Evolutionary conservation across 805 yeast species (phyloP).

Genomic region (Kodamaea neixiangensis): DNA sequence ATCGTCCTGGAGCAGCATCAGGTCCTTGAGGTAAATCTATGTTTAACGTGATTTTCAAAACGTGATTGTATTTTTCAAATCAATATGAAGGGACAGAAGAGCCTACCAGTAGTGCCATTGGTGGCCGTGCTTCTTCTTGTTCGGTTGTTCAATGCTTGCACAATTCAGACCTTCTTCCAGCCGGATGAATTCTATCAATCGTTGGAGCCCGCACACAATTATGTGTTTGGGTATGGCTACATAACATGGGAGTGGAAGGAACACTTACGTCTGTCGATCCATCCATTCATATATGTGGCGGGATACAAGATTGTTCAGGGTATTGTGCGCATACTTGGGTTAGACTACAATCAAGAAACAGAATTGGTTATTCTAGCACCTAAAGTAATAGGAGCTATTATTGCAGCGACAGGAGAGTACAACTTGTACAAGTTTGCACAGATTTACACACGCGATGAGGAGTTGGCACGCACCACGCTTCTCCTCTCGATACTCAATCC

Average conservation of each 20-base stretch:
- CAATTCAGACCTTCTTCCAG: conserved; percentile 79
- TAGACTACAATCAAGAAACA: conserved; percentile 3
- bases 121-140: conserved; percentile 24
- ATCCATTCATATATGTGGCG: conserved; percentile 69
- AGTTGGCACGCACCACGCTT: conserved; percentile 45
- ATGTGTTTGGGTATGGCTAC: conserved; percentile 77
- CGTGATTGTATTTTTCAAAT: not conserved
- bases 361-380: conserved; percentile 53
- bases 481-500: conserved; percentile 59
- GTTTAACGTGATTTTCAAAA: not conserved
- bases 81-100: not conserved
- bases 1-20: not conserved
- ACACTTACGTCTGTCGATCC: conserved; percentile 73
- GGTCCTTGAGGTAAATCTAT: too few relatives aligned
- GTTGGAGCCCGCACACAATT: conserved; percentile 84
- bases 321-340: not conserved
- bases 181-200: conserved; percentile 96
- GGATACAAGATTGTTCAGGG: conserved; percentile 37
- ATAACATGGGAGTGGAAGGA: conserved; percentile 93
- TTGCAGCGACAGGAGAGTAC: conserved; percentile 75
- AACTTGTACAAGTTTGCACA: conserved; percentile 51
- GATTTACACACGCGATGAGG: conserved; percentile 33
- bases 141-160: conserved; percentile 64
- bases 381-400: conserved; percentile 63
- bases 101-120: not conserved